phyloP scores from a whole-genome alignment of 2,329 filamentous ascomycete species.

The Aspergillus ruber region DNA sequence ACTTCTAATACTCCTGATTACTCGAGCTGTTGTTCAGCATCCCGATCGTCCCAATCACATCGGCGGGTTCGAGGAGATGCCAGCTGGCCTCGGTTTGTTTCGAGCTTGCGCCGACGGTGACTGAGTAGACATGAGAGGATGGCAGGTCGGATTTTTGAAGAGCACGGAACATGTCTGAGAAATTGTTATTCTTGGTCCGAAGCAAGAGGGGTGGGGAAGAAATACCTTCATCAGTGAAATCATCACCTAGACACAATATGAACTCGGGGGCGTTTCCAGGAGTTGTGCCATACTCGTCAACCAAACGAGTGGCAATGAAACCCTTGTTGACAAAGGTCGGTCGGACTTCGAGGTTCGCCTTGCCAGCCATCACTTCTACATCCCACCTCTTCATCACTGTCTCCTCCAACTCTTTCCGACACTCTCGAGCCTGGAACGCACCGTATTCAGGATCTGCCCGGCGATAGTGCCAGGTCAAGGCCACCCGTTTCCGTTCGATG shows the following conservation, averaged over 20 bases:
- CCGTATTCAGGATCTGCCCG: conserved; percentile 82
- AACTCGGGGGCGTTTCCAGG: conserved; percentile 65
- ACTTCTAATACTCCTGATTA: conserved; percentile 20
- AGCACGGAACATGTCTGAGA: conserved; percentile 71
- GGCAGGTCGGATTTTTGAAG: conserved; percentile 55
- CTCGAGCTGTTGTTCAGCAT: conserved; percentile 44
- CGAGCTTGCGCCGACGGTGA: conserved; percentile 84
- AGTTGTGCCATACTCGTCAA: conserved; percentile 60
- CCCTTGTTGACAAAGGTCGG: conserved; percentile 98
- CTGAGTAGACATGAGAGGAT: conserved; percentile 70
- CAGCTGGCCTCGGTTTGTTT: conserved; percentile 87
- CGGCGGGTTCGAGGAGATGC: conserved; percentile 80
- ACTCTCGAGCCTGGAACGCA: conserved; percentile 69
- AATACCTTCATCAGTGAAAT: conserved; percentile 93
- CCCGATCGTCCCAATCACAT: conserved; percentile 66
- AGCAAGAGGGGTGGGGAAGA: conserved; percentile 9
- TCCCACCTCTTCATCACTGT: conserved; percentile 75
- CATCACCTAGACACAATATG: conserved; percentile 84
- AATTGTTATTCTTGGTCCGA: conserved; percentile 4
- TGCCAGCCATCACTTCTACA: conserved; percentile 93
- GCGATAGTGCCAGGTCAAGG: conserved; percentile 95
- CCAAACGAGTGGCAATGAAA: conserved; percentile 79
- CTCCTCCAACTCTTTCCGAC: conserved; percentile 71
- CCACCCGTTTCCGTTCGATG: conserved; percentile 89
- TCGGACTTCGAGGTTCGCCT: conserved; percentile 95